Evolutionary conservation across 192 early-diverging fungal genomes (phyloP).

Genomic region (Mortierella alpina): DNA sequence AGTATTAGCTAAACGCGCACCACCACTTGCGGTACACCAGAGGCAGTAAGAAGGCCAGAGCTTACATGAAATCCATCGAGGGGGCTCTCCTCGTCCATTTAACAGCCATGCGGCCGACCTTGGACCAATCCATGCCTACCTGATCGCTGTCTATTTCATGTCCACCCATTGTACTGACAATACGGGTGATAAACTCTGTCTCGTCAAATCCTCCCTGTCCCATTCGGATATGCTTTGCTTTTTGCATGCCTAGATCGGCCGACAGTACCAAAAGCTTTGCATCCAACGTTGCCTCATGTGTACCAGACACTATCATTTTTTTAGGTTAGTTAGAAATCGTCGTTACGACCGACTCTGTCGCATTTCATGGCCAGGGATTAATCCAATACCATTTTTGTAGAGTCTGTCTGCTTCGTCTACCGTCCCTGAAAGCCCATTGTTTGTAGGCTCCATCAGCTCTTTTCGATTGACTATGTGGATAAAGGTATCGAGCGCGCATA

Average conservation of each 20-base stretch:
- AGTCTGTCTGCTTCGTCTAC: slow-evolving; percentile 52
- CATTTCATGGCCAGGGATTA: neutral
- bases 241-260: slow-evolving; percentile 80
- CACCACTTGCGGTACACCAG: no score
- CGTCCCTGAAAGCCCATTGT: slow-evolving; percentile 49
- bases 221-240: slow-evolving; percentile 79
- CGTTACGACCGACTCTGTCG: neutral
- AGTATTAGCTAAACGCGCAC: neutral
- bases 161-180: slow-evolving; percentile 64
- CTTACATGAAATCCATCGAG: slow-evolving; percentile 83
- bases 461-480: slow-evolving; percentile 52
- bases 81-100: slow-evolving; percentile 68
- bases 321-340: neutral
- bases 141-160: slow-evolving; percentile 62
- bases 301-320: slow-evolving; percentile 77
- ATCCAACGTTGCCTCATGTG: slow-evolving; percentile 92
- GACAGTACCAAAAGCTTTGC: slow-evolving; percentile 81
- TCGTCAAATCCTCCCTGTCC: slow-evolving; percentile 81
- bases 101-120: slow-evolving; percentile 65
- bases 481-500: neutral
- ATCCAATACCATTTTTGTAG: slow-evolving; percentile 44
- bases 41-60: neutral
- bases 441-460: slow-evolving; percentile 48
- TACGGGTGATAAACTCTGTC: slow-evolving; percentile 78
- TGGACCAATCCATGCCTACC: slow-evolving; percentile 66